A percentile compares a stretch with the other conserved stretches of the same genome.
phyloP scores from a whole-genome alignment of 169 alveolate species.

The Plasmodium sp. region DNA sequence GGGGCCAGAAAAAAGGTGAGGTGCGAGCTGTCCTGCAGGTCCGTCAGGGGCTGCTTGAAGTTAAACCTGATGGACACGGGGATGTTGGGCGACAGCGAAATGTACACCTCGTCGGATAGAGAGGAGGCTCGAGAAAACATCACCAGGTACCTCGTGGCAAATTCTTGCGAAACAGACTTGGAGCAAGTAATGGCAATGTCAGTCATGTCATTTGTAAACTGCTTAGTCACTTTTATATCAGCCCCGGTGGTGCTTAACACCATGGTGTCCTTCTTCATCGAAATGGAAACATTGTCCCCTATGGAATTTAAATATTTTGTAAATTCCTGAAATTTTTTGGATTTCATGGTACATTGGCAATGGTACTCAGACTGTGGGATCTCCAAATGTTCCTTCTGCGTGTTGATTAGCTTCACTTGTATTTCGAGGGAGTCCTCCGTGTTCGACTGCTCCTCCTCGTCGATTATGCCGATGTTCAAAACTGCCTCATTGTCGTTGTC shows the following conservation, averaged over 20 bases:
- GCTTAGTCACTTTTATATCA: slow-evolving; percentile 85
- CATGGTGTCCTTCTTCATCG: slow-evolving; percentile 87
- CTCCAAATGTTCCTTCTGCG: slow-evolving; percentile 87
- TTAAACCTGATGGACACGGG: slow-evolving; percentile 85
- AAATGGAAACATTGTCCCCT: slow-evolving; percentile 88
- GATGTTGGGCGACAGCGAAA: slow-evolving; percentile 88
- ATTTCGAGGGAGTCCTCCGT: slow-evolving; percentile 83
- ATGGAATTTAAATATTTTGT: slow-evolving; percentile 87
- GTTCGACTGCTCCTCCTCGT: slow-evolving; percentile 71
- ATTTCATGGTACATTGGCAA: slow-evolving; percentile 87
- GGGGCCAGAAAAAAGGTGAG: slow-evolving; percentile 86
- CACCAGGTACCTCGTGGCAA: slow-evolving; percentile 88
- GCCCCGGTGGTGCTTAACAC: slow-evolving; percentile 88
- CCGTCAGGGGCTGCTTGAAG: slow-evolving; percentile 68
- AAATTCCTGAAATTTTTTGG: slow-evolving; percentile 87
- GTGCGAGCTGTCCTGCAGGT: slow-evolving; percentile 39
- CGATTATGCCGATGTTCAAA: slow-evolving; percentile 56
- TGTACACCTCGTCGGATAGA: slow-evolving; percentile 87
- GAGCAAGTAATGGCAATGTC: slow-evolving; percentile 82
- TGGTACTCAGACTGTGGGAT: slow-evolving; percentile 88
- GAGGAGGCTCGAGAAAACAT: slow-evolving; percentile 88
- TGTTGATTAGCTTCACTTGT: slow-evolving; percentile 86
- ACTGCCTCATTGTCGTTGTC: slow-evolving; percentile 82
- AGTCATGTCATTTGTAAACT: slow-evolving; percentile 86
- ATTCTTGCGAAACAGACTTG: slow-evolving; percentile 87